These are phyloP conservation scores for Russula emetica DNA, from an alignment of 768 basidiomycete species.

Conservation along the genomic window DNA sequence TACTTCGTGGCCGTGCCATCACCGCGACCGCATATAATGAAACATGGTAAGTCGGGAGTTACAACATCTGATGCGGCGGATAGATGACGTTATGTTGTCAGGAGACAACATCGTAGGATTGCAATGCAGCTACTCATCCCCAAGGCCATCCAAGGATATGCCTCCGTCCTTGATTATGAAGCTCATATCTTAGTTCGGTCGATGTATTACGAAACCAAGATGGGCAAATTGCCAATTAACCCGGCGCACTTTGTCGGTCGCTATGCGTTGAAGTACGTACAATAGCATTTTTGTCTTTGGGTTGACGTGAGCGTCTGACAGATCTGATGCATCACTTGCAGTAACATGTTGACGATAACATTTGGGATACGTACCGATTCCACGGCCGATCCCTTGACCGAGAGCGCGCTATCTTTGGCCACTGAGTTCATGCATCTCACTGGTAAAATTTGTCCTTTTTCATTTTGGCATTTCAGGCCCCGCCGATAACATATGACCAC, in stretches of 20 bases:
- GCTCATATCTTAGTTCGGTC: constrained; percentile 39
- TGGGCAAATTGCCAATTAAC: constrained; percentile 37
- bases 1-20: constrained; percentile 43
- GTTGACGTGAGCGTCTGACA: constrained; percentile 6
- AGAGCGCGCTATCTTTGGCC: constrained; percentile 37
- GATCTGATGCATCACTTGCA: constrained; percentile 25
- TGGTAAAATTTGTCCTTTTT: constrained; percentile 6
- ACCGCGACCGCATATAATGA: constrained; percentile 45
- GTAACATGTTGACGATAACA: constrained; percentile 45
- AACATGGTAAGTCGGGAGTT: constrained; percentile 34
- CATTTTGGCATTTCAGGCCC: no score
- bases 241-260: constrained; percentile 41
- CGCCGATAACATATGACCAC: neutral
- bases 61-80: neutral
- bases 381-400: constrained; percentile 40
- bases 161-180: constrained; percentile 40
- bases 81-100: constrained; percentile 10
- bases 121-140: constrained; percentile 36
- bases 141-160: constrained; percentile 38
- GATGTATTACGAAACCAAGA: constrained; percentile 36
- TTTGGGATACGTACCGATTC: constrained; percentile 44
- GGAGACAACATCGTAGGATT: constrained; percentile 45
- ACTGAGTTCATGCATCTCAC: constrained; percentile 45
- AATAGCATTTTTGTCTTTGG: neutral
- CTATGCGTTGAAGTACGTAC: constrained; percentile 32